phyloP scores from a whole-genome alignment of 257 asterid species.

The Nicotiana undulata region DNA sequence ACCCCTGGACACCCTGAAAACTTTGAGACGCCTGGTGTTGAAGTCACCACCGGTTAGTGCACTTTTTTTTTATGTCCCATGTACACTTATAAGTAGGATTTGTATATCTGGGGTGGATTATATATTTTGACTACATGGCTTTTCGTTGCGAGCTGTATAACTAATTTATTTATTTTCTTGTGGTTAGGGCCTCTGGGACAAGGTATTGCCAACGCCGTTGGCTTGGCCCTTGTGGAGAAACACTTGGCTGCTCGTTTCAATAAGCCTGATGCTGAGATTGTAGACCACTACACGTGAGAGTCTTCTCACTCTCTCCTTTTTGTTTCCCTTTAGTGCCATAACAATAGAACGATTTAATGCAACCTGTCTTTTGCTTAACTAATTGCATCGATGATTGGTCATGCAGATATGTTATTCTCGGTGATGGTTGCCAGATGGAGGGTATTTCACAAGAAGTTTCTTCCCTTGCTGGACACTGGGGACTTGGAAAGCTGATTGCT shows the following conservation, averaged over 20 bases:
- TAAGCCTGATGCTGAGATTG: conserved; percentile 65
- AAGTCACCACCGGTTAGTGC: conserved; percentile 80
- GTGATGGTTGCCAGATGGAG: conserved; percentile 93
- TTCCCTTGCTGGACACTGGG: conserved; percentile 92
- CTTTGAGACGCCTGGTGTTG: conserved; percentile 86
- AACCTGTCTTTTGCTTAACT: conserved; percentile 12
- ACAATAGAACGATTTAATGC: background rate
- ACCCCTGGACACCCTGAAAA: conserved; percentile 94
- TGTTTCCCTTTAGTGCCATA: background rate
- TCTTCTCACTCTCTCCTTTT: background rate
- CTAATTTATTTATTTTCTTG: conserved; percentile 15
- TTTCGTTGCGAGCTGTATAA: background rate
- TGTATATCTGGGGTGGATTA: background rate
- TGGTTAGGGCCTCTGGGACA: conserved; percentile 82
- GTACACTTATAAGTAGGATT: background rate
- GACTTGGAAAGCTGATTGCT: conserved; percentile 82
- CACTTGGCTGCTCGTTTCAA: conserved; percentile 86
- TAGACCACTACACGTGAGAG: conserved; percentile 79
- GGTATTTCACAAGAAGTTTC: conserved; percentile 75
- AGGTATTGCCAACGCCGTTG: conserved; percentile 86
- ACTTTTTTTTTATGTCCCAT: background rate
- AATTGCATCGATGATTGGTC: conserved; percentile 13
- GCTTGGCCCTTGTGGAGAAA: conserved; percentile 81
- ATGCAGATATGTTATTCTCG: conserved; percentile 48
- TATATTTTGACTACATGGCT: background rate